phyloP scores from a whole-genome alignment of 208 protist species.

The Leishmania major region DNA sequence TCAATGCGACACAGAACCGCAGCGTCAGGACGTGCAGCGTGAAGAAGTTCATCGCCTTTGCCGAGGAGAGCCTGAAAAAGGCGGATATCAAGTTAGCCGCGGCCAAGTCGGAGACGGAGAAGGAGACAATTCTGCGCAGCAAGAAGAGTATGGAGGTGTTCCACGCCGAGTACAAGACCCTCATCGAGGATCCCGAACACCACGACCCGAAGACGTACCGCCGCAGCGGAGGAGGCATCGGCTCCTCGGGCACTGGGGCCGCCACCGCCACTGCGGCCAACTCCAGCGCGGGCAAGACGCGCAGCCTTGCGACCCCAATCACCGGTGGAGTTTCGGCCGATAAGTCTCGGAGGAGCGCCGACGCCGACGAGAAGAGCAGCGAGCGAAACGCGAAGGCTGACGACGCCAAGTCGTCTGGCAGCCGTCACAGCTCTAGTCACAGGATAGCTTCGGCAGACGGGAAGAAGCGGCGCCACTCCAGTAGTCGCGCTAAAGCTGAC shows the following conservation, averaged over 20 bases:
- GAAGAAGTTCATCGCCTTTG: conserved; percentile 59
- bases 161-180: conserved; percentile 58
- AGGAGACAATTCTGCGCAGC: conserved; percentile 35
- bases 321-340: neutral
- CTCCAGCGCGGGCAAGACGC: neutral
- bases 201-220: conserved; percentile 59
- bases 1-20: conserved; percentile 42
- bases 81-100: conserved; percentile 35
- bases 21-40: conserved; percentile 60
- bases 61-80: conserved; percentile 50
- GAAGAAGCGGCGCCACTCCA: neutral
- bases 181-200: conserved; percentile 52
- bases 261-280: neutral
- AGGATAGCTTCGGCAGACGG: neutral
- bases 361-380: neutral
- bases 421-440: neutral
- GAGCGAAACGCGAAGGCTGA: neutral
- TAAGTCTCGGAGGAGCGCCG: neutral
- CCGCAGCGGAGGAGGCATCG: conserved; percentile 36
- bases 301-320: conserved; percentile 1
- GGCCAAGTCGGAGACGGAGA: conserved; percentile 41
- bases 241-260: conserved; percentile 1
- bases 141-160: conserved; percentile 66
- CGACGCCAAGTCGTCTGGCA: conserved; percentile 8
- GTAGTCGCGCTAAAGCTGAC: neutral